These are phyloP conservation scores for Panicum miliaceum DNA, from an alignment of 176 grass and related monocot genomes.

Conservation along the genomic window DNA sequence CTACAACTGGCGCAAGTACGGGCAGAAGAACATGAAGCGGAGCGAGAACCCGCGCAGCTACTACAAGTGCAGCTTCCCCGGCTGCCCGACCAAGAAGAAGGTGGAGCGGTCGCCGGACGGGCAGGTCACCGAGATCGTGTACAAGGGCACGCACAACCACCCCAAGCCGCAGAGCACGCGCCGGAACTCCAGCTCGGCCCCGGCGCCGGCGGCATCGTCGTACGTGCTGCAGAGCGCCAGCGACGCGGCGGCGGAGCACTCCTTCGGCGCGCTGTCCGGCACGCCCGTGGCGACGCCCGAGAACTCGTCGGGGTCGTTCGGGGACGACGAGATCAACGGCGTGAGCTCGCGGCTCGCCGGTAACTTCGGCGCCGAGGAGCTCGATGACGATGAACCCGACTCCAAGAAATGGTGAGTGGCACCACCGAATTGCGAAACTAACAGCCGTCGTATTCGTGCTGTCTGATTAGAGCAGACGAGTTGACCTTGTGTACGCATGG, in stretches of 20 bases:
- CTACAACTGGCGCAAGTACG: constrained; percentile 99
- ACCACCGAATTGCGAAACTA: neutral
- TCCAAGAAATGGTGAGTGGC: constrained; percentile 67
- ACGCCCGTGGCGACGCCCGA: constrained; percentile 65
- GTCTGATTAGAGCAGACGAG: neutral
- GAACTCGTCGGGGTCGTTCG: constrained; percentile 77
- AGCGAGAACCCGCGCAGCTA: constrained; percentile 96
- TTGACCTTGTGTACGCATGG: neutral
- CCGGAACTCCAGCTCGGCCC: constrained; percentile 39
- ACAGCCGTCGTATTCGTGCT: neutral
- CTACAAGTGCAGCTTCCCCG: constrained; percentile 93
- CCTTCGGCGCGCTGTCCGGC: constrained; percentile 45
- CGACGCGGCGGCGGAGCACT: constrained; percentile 31
- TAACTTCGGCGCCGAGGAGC: neutral
- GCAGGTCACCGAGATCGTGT: constrained; percentile 92
- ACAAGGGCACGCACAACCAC: constrained; percentile 90
- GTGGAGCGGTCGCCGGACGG: constrained; percentile 81
- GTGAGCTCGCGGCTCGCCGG: constrained; percentile 50
- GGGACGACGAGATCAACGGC: constrained; percentile 72
- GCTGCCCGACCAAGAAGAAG: constrained; percentile 94
- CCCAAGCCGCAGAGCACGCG: constrained; percentile 61
- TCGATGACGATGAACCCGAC: constrained; percentile 52
- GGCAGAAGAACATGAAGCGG: constrained; percentile 94
- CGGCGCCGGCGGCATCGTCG: neutral
- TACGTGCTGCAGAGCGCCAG: constrained; percentile 32